Conservation (phyloP, 106 monocot genomes). For the Dioscorea alata region DNA sequence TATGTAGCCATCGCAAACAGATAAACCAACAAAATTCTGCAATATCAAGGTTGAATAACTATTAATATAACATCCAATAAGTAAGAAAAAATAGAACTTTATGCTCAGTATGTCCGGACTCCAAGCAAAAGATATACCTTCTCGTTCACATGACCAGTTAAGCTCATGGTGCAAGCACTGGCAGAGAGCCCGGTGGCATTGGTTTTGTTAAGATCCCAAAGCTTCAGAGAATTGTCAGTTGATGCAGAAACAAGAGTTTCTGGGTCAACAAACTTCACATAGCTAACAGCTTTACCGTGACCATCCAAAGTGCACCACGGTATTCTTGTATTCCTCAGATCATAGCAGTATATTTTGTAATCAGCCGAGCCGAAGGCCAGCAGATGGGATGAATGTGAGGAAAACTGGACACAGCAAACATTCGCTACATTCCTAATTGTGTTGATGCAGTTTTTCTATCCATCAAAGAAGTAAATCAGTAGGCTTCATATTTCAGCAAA, state of each 20-base stretch:
- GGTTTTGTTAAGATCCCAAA: constrained; percentile 88
- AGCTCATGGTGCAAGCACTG: constrained; percentile 69
- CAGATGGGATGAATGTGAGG: constrained; percentile 72
- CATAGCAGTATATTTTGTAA: constrained; percentile 84
- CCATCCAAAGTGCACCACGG: constrained; percentile 90
- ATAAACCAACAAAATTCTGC: constrained; percentile 97
- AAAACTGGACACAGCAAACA: constrained; percentile 91
- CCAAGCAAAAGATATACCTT: constrained; percentile 49
- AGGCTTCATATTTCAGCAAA: no score
- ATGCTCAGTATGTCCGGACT: background rate
- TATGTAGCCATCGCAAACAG: constrained; percentile 89
- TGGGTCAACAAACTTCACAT: constrained; percentile 86
- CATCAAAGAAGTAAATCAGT: no score
- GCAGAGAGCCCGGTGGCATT: constrained; percentile 45
- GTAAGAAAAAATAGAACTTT: background rate
- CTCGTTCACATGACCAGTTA: constrained; percentile 82
- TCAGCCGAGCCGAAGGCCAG: constrained; percentile 93
- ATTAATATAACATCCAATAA: background rate
- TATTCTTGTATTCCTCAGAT: constrained; percentile 69
- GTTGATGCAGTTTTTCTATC: constrained; percentile 62
- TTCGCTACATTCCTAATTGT: constrained; percentile 75
- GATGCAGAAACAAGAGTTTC: constrained; percentile 80
- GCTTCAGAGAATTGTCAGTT: constrained; percentile 86
- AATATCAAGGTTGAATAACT: constrained; percentile 13
- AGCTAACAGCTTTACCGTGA: constrained; percentile 88